Percentiles rank a stretch among this genome's conserved stretches.
phyloP scores from a whole-genome alignment of 2,329 filamentous ascomycete species.

The Hypoxylon sp. region DNA sequence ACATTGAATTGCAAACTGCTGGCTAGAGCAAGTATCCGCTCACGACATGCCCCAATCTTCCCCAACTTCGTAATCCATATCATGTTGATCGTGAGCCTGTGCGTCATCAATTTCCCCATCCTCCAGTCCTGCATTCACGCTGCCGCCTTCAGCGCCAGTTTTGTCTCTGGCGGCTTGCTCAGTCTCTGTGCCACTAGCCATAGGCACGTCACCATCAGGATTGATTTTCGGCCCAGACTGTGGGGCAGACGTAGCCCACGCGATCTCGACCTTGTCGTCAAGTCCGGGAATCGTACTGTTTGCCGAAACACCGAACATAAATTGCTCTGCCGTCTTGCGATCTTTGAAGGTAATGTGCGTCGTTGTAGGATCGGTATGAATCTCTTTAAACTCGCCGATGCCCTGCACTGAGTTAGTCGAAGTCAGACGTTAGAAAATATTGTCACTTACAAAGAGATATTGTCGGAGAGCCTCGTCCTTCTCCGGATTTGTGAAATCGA shows the following conservation, averaged over 20 bases:
- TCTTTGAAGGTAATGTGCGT: slow-evolving; percentile 76
- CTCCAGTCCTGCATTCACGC: slow-evolving; percentile 44
- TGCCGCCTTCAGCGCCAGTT: slow-evolving; percentile 37
- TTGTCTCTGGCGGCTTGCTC: slow-evolving; percentile 47
- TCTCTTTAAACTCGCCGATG: slow-evolving; percentile 73
- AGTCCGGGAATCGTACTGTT: slow-evolving; percentile 73
- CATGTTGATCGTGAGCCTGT: slow-evolving; percentile 49
- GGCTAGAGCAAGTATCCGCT: slow-evolving; percentile 14
- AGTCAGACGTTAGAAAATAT: slow-evolving; percentile 14
- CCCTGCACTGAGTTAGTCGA: slow-evolving; percentile 62
- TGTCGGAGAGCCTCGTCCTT: slow-evolving; percentile 80
- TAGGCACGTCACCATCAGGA: slow-evolving; percentile 43
- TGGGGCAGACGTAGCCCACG: slow-evolving; percentile 68
- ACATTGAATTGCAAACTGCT: background rate
- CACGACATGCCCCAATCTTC: slow-evolving; percentile 49
- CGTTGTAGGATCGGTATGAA: slow-evolving; percentile 63
- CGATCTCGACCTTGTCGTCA: slow-evolving; percentile 73
- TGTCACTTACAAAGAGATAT: slow-evolving; percentile 74
- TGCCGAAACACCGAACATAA: slow-evolving; percentile 68
- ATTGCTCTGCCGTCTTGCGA: slow-evolving; percentile 79
- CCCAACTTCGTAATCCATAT: slow-evolving; percentile 56
- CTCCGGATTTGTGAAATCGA: slow-evolving; percentile 72
- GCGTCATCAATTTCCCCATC: slow-evolving; percentile 50
- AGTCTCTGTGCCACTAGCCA: slow-evolving; percentile 46
- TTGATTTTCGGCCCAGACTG: slow-evolving; percentile 39